Conservation (phyloP, 345 rosid genomes). For the Gossypium sturtianum region DNA sequence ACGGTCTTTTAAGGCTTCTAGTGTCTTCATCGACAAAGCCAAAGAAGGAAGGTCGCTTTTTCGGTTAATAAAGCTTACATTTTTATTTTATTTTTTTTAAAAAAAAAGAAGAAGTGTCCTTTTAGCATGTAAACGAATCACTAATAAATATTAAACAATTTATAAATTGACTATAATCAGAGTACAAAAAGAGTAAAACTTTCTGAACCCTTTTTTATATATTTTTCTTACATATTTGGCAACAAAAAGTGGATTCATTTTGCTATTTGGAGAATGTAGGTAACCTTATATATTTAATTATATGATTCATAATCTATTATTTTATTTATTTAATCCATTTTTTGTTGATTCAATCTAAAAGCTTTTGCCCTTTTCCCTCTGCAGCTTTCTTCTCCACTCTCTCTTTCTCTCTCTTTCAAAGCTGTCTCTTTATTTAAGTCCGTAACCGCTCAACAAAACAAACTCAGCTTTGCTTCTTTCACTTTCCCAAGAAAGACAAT, state of each 20-base stretch:
- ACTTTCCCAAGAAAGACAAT: conserved; percentile 13
- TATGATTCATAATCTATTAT: too few relatives aligned
- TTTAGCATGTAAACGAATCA: neutral
- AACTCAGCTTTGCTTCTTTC: neutral
- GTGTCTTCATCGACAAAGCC: neutral
- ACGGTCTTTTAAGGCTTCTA: neutral
- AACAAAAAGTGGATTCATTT: too few relatives aligned
- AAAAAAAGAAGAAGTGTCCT: neutral
- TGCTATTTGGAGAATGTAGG: too few relatives aligned
- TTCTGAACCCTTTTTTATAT: too few relatives aligned
- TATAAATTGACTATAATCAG: too few relatives aligned
- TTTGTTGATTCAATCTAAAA: conserved; percentile 8
- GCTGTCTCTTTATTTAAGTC: neutral
- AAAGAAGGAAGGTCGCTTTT: neutral
- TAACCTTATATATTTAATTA: too few relatives aligned
- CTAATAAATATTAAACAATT: too few relatives aligned
- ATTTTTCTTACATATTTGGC: too few relatives aligned
- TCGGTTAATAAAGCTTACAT: neutral
- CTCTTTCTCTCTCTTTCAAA: neutral
- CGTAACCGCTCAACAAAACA: conserved; percentile 1
- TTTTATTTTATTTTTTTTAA: neutral
- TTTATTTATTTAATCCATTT: neutral
- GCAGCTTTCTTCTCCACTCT: conserved; percentile 32
- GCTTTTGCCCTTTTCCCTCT: conserved; percentile 33
- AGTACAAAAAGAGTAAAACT: too few relatives aligned